phyloP scores from a whole-genome alignment of 1,139 yeast genomes.

The Yarrowia galli region DNA sequence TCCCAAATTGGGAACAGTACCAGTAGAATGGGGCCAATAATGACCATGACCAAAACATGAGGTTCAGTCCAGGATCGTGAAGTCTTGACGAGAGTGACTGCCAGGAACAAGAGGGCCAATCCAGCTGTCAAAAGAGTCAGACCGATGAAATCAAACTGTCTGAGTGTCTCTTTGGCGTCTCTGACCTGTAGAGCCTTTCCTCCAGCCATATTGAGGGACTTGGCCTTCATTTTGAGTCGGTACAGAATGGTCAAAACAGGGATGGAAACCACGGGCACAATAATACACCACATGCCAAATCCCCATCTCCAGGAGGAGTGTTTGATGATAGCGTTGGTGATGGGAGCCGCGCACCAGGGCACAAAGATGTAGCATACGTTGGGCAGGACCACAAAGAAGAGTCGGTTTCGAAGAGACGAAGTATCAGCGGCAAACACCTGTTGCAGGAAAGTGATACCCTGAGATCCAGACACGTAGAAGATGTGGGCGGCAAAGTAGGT shows the following conservation, averaged over 20 bases:
- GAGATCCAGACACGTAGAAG: conserved; percentile 52
- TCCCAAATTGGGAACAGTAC: conserved; percentile 41
- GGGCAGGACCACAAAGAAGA: conserved; percentile 52
- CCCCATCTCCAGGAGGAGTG: conserved; percentile 67
- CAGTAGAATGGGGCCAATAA: conserved; percentile 40
- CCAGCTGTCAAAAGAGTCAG: conserved; percentile 8
- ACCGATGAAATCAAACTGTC: conserved; percentile 21
- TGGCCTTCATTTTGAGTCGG: conserved; percentile 28
- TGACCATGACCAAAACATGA: conserved; percentile 39
- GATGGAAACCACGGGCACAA: conserved; percentile 67
- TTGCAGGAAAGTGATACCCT: conserved; percentile 52
- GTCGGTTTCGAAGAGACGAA: conserved; percentile 52
- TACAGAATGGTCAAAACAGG: conserved; percentile 54
- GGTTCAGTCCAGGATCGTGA: conserved; percentile 40
- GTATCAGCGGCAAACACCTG: conserved; percentile 55
- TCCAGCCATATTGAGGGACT: background rate
- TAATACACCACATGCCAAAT: conserved; percentile 81
- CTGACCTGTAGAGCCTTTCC: background rate
- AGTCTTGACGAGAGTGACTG: conserved; percentile 18
- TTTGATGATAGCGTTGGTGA: conserved; percentile 39
- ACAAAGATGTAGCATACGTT: conserved; percentile 43
- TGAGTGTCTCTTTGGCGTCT: conserved; percentile 2
- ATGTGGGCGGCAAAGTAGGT: conserved; percentile 51
- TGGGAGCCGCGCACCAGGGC: conserved; percentile 42
- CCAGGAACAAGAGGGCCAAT: background rate